Base-by-base conservation (phyloP, 176 grass and related monocot genomes). In the Areca catechu region DNA sequence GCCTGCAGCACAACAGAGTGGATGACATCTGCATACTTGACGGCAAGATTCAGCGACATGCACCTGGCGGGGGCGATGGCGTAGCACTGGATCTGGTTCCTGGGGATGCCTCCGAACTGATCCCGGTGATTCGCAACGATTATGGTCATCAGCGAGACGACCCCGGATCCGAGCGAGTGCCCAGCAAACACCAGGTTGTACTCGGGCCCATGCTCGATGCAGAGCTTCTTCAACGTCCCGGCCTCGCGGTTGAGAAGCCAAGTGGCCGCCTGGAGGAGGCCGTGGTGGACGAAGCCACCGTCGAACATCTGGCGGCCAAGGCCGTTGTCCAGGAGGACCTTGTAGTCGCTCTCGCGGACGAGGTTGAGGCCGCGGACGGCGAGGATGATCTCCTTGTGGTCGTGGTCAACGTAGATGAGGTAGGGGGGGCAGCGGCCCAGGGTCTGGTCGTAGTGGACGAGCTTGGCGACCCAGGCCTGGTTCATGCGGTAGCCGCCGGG, bases 11-110 rank as follows among this genome's bases (percentile, higher is more conserved):
- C 78, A 69, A 98, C 71, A 16, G 93, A 98, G 68, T 92, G 60
- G 66, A 98, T 88, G 57, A 92, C 93, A 77, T 89, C 93, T 0
- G 93, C 93, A 70, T 98, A 98, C 78, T 92, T 98, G 69, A 98
- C 93, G 28, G 93, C 84, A 58, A 98, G 93, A 61, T 98, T 98
- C 62, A 98, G 87, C 15, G 93, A 98, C 93, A 98, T 89, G 54
- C 93, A 98, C 5, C 93, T 62, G 4, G 93, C 87, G 1, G 93
- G 93, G 19, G 93, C 93, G 15, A 98, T 20, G 14, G 81, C 81
- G 58, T 98, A 98, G 69, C 88, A 92, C 18, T 60, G 75, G 5
- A 98, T 20, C 15, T 75, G 74, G 72, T 55, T 83, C 76, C 84
- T 77, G 21, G 75, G 75, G 17, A 89, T 89, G 63, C 70, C 66